Base-by-base conservation (phyloP, 345 rosid genomes). In the Orychophragmus violaceus region DNA sequence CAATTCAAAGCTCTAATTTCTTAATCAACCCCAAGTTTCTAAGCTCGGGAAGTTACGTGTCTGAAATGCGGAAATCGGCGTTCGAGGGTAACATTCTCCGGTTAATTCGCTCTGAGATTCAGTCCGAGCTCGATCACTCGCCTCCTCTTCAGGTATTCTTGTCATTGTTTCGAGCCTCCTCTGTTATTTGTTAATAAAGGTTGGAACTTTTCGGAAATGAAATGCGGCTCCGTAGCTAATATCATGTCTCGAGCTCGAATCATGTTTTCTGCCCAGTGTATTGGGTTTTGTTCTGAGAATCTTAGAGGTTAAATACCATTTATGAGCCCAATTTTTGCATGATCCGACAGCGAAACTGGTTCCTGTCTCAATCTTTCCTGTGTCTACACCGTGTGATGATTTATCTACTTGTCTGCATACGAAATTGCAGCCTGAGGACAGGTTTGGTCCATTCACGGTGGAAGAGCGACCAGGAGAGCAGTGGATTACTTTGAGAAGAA, bases 381-480 rank as follows among this genome's bases (percentile, higher is more conserved):
- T 14, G 52, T 32, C 39, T 27, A 12, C 28, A 6, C 41, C 17
- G n/a, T 22, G 30, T 51, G 35, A 45, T 62, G 4, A 37, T 8
- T 5, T 71, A 50, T 32, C 6, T 29, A 32, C 4, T 64, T 48
- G n/a, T 44, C 42, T 63, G 48, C 23, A 16, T 50, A 62, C 29
- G 21, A 44, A 55, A 24, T 59, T 74, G 75, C 88, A 90, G 97
- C 82, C 77, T 14, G 55, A 60, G 39, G 53, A 78, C 37, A 59
- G 68, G 67, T 86, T 77, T 39, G 79, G 78, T 49, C 80, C 85
- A 35, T 93, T 85, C 78, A 71, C 66, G 1, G 63, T 90, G 21
- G 80, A 90, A 65, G 89, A 85, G 49, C 80, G 77, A 18, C 82
- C 91, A 5, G 97, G 98, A 14, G 91, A 93, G 75, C 94, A 86